Base-by-base conservation (phyloP, 1,139 yeast species). In the Yamadazyma diospyri region DNA sequence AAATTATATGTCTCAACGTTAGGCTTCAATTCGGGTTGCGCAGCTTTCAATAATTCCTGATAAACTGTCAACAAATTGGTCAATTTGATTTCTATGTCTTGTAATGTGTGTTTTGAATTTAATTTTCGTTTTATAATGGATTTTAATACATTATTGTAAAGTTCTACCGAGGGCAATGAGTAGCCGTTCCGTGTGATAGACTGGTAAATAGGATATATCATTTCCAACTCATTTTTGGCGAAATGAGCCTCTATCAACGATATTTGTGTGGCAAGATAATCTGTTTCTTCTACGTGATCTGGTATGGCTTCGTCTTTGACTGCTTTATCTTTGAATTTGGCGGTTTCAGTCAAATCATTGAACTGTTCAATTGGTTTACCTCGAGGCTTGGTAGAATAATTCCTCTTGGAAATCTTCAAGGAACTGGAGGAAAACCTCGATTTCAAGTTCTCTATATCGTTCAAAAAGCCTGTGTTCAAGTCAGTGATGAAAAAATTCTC, bases 11-110 rank as follows among this genome's bases (percentile, higher is more conserved):
- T 79, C 19, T 62, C 62, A 24, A 50, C 46, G 24, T 69, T 64
- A 14, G 92, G 92, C 46, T 75, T 78, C 25, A 77, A 41, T 16
- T 22, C 10, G 12, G 15, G 24, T 38, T 34, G 30, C 2, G 41
- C 30, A 9, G 41, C 31, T 11, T 41, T 38, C 16, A 82, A 62
- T 46, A 81, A 57, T 47, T 81, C 88, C 35, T 81, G 84, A 51
- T 82, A 82, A 24, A 81, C 76, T 11, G 78, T 79, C 41, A 82
- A 59, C 39, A 82, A 52, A 34, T 69, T 75, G 3, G 85, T 81
- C 47, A 81, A 62, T 46, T 59, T 58, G 16, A 51, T 43, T 42
- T 69, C 75, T 11, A 62, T 55, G 13, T 59, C 55, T 19, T 49
- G 55, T 5, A 61, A 35, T 3, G 48, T 36, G 2, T 30, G 15